Conservation (phyloP, 164 flowering plant species). For the Magnolia sinica region DNA sequence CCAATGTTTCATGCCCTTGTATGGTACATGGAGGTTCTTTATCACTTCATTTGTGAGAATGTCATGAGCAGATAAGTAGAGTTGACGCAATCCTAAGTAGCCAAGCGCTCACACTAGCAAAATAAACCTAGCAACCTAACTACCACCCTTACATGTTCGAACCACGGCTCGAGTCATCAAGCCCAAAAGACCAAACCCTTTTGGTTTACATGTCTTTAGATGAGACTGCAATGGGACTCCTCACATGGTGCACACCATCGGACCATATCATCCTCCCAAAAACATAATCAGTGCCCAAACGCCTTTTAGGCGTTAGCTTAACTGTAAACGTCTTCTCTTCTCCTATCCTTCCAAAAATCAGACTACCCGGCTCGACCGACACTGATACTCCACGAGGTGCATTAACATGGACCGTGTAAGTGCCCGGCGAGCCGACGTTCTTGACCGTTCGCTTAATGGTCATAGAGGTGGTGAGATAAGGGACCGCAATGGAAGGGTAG, state of each 20-base stretch:
- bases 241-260: constrained; percentile 24
- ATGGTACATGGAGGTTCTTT: too few relatives aligned
- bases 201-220: neutral
- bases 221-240: constrained; percentile 22
- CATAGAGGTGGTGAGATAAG: constrained; percentile 9
- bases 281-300: constrained; percentile 8
- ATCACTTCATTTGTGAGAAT: too few relatives aligned
- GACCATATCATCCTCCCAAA: constrained; percentile 32
- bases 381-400: constrained; percentile 39
- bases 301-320: constrained; percentile 5
- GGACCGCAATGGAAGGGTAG: constrained; percentile 76
- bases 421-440: constrained; percentile 23
- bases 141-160: too few relatives aligned
- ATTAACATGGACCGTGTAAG: constrained; percentile 17
- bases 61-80: too few relatives aligned
- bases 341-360: constrained; percentile 23
- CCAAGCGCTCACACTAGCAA: too few relatives aligned
- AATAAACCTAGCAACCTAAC: too few relatives aligned
- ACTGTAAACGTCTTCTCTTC: constrained; percentile 31
- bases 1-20: too few relatives aligned
- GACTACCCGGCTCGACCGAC: constrained; percentile 18
- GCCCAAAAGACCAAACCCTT: too few relatives aligned
- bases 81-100: too few relatives aligned
- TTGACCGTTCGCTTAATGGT: constrained; percentile 18
- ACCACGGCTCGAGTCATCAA: too few relatives aligned